A percentile compares a stretch with the other conserved stretches of the same genome.
Conservation (phyloP, 352 stramenopile species). For the Globisporangium emineosum region DNA sequence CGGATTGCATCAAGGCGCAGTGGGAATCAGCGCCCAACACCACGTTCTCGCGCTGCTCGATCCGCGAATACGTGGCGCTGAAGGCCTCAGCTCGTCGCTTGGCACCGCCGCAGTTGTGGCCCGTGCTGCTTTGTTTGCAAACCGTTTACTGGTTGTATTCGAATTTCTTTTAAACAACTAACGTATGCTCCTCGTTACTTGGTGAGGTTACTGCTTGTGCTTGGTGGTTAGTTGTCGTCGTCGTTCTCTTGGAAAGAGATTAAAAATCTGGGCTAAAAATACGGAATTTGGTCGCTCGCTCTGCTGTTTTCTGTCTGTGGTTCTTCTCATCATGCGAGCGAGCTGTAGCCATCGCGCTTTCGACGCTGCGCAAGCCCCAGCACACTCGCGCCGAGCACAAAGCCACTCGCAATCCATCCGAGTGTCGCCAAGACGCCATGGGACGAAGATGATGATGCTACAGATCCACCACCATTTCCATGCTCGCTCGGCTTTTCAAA, state of each 20-base stretch:
- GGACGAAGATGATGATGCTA: constrained; percentile 2
- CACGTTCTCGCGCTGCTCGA: constrained; percentile 54
- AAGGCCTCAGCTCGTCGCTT: background rate
- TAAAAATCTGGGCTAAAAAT: background rate
- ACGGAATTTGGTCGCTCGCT: background rate
- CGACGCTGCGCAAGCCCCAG: constrained; percentile 30
- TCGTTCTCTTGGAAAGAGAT: background rate
- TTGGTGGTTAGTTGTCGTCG: background rate
- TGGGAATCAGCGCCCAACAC: constrained; percentile 52
- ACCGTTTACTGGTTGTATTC: background rate
- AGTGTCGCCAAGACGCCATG: constrained; percentile 16
- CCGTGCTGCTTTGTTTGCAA: background rate
- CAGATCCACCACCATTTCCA: background rate
- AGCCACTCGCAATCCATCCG: constrained; percentile 33
- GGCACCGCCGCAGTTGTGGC: background rate
- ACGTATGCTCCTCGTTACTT: background rate
- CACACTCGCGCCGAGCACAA: constrained; percentile 31
- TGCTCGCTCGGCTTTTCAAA: constrained; percentile 1
- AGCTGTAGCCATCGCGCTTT: constrained; percentile 37
- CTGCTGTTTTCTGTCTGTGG: background rate
- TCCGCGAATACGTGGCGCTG: constrained; percentile 44
- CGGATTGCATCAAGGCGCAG: constrained; percentile 37
- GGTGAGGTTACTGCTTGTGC: background rate
- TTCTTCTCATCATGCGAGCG: constrained; percentile 21
- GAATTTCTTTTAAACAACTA: constrained; percentile 4